These are phyloP conservation scores for Suhomyces coccinellae DNA, from an alignment of 1,139 yeast genomes.

Conservation along the genomic window DNA sequence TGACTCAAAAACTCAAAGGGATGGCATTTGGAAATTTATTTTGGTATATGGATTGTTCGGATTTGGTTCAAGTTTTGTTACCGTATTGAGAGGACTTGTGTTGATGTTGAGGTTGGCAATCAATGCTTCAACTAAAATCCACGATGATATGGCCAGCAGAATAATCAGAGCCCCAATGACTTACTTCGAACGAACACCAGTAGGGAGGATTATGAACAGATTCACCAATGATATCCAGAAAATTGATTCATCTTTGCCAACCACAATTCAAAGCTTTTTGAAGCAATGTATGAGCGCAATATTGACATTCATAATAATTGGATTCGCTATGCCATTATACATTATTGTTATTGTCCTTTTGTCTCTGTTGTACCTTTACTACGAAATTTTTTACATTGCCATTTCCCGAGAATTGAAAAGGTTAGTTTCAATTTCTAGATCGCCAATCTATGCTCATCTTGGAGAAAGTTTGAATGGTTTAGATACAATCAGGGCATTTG, in stretches of 20 bases:
- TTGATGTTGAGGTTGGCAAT: constrained; percentile 23
- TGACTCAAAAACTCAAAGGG: constrained; percentile 32
- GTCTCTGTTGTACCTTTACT: constrained; percentile 49
- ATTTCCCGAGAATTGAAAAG: constrained; percentile 60
- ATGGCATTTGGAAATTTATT: constrained; percentile 24
- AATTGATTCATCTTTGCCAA: constrained; percentile 56
- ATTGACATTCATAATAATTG: constrained; percentile 52
- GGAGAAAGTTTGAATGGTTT: constrained; percentile 63
- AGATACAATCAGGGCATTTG: constrained; percentile 59
- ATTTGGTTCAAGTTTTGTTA: constrained; percentile 24
- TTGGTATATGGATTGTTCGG: constrained; percentile 35
- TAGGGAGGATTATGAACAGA: constrained; percentile 38
- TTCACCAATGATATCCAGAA: constrained; percentile 71
- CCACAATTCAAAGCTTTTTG: constrained; percentile 45
- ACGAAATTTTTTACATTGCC: constrained; percentile 53
- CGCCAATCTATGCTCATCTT: constrained; percentile 65
- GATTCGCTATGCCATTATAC: constrained; percentile 52
- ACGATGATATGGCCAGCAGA: constrained; percentile 27
- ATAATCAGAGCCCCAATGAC: constrained; percentile 32
- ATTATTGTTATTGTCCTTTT: constrained; percentile 42
- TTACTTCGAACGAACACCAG: constrained; percentile 33
- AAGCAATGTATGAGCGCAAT: constrained; percentile 42
- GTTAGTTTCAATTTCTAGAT: constrained; percentile 29
- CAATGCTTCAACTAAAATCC: constrained; percentile 26
- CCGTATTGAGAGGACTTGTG: constrained; percentile 18